Percentiles rank a stretch among this genome's conserved stretches.
Evolutionary conservation across 108 stramenopile species (phyloP).

Genomic region (Skeletonema menzelii): DNA sequence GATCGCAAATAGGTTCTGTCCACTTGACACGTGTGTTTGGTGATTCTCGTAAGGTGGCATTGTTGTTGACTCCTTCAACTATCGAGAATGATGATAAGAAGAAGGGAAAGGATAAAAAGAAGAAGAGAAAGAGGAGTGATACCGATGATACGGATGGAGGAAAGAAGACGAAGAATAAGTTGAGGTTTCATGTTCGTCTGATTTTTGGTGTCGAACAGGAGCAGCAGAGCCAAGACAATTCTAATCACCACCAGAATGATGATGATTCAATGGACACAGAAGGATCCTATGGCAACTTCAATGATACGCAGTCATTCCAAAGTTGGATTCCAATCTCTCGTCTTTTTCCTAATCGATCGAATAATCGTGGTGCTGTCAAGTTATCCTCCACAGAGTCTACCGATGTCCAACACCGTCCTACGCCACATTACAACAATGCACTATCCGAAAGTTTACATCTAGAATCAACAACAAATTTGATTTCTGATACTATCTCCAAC

Average conservation of each 20-base stretch:
- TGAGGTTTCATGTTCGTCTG: slow-evolving; percentile 73
- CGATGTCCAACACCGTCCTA: neutral
- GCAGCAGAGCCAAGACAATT: neutral
- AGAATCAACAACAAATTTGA: slow-evolving; percentile 42
- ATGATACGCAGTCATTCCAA: neutral
- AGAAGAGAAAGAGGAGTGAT: slow-evolving; percentile 26
- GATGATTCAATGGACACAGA: slow-evolving; percentile 5
- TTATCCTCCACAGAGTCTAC: neutral
- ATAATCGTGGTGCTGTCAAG: slow-evolving; percentile 41
- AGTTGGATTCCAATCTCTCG: slow-evolving; percentile 78
- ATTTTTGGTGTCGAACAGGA: slow-evolving; percentile 69
- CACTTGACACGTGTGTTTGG: slow-evolving; percentile 47
- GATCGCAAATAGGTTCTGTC: slow-evolving; percentile 42
- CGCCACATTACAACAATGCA: slow-evolving; percentile 70
- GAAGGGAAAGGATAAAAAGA: slow-evolving; percentile 6
- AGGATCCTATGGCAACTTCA: neutral
- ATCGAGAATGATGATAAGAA: neutral
- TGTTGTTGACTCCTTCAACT: slow-evolving; percentile 49
- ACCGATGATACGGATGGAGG: slow-evolving; percentile 7
- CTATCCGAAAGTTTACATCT: slow-evolving; percentile 59
- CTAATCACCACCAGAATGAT: neutral
- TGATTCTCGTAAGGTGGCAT: slow-evolving; percentile 47
- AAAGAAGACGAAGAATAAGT: slow-evolving; percentile 14
- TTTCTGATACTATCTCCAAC: slow-evolving; percentile 26
- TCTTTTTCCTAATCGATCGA: slow-evolving; percentile 81